Evolutionary conservation across 176 grass and related monocot species (phyloP), one percentile per base, ranked within the genome.

Genomic region (Oryza meridionalis): DNA sequence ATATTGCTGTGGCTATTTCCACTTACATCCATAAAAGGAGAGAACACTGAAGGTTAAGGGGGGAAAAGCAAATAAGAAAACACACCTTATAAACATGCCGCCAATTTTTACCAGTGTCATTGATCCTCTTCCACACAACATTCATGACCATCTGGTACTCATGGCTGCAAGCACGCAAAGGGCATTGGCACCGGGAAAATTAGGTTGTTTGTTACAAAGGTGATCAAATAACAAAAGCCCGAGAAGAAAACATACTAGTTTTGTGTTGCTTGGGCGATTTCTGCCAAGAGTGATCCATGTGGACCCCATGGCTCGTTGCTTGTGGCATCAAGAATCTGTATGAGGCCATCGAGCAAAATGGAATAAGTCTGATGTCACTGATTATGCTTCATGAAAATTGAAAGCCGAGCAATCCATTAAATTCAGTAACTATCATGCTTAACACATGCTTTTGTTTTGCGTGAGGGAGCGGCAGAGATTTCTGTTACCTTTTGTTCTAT

Each of bases 231-330:
- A 63, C n/a, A 47, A 65, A 76, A 73, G 24, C 27, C 16, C 7
- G 2, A 14, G 11, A 65, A 14, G 11, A 61, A 76, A 78, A 26
- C n/a, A 85, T 92, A 98, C 96, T 94, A 67, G 82, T 98, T 98
- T 7, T 86, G 35, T 0, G 96, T 93, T 26, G 96, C 87, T 50
- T 95, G 91, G 64, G 91, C 96, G 40, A 98, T 95, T 50, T 98
- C 96, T 24, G 96, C 96, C 47, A 99, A 80, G 53, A 94, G 88
- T 17, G 96, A 90, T 87, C 96, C 96, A 82, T 99, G 96, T 4
- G 96, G 96, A 29, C 96, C 96, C 96, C 96, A 99, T 6, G 96
- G 88, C 38, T 99, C 96, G 78, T 99, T 99, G 89, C 96, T 99
- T 43, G 96, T 99, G 63, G 96, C 96, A 70, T 99, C 96, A 29